Evolutionary conservation across 768 basidiomycete species (phyloP).

Genomic region (Coprinopsis sp.): DNA sequence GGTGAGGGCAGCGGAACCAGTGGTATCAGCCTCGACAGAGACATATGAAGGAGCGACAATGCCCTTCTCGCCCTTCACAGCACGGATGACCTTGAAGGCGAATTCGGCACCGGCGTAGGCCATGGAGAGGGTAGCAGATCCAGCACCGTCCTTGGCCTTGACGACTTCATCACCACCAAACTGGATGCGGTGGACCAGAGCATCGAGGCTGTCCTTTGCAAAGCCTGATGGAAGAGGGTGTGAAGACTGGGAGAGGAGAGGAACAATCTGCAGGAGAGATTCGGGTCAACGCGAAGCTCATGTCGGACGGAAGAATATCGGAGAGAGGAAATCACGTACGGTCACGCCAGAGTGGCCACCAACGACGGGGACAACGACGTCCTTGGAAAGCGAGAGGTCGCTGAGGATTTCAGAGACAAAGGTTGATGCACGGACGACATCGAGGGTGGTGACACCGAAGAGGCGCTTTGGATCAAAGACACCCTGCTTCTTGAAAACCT

Average conservation of each 20-base stretch:
- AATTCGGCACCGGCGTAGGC: constrained; percentile 93
- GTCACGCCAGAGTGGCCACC: constrained; percentile 95
- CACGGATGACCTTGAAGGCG: constrained; percentile 74
- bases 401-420: constrained; percentile 82
- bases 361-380: constrained; percentile 80
- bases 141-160: constrained; percentile 92
- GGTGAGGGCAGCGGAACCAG: constrained; percentile 68
- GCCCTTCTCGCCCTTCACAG: constrained; percentile 83
- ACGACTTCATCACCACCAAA: constrained; percentile 98
- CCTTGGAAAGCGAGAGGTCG: constrained; percentile 54
- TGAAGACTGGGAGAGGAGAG: constrained; percentile 87
- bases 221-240: constrained; percentile 65
- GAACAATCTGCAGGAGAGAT: constrained; percentile 62
- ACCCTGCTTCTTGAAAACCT: constrained; percentile 89
- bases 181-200: constrained; percentile 81
- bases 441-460: constrained; percentile 97
- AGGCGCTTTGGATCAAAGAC: constrained; percentile 89
- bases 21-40: constrained; percentile 64
- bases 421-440: constrained; percentile 96
- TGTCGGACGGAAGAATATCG: neutral
- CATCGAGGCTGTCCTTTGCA: constrained; percentile 43
- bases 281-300: neutral
- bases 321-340: constrained; percentile 34
- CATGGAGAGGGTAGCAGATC: constrained; percentile 97
- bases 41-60: constrained; percentile 84